Evolutionary conservation across 345 rosid genomes (phyloP).

Genomic region (Eucalyptus urophylla): DNA sequence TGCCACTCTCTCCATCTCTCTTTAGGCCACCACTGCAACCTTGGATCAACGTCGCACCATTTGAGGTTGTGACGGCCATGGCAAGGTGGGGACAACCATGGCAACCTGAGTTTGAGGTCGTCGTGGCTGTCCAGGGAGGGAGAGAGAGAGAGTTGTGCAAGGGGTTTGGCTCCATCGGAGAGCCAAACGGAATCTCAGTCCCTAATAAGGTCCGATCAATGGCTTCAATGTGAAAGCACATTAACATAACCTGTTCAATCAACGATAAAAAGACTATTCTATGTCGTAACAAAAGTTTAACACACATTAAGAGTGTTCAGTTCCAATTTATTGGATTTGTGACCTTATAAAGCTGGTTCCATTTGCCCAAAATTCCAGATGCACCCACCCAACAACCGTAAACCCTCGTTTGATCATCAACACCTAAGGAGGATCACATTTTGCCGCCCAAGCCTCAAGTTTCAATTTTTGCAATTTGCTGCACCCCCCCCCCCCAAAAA

Average conservation of each 20-base stretch:
- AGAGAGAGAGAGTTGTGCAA: neutral
- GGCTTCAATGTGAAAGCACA: neutral
- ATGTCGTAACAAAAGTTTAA: neutral
- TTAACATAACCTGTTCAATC: neutral
- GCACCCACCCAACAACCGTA: neutral
- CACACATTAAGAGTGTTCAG: neutral
- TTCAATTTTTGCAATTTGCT: neutral
- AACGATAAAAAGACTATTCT: neutral
- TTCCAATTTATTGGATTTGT: neutral
- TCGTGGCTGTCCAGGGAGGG: neutral
- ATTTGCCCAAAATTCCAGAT: neutral
- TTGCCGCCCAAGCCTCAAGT: neutral
- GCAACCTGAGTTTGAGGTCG: neutral
- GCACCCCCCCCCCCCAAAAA: too few relatives aligned
- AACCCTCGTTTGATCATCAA: neutral
- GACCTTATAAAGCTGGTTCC: neutral
- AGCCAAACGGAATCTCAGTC: neutral
- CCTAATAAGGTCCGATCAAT: neutral
- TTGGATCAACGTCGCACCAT: neutral
- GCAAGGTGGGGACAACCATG: neutral
- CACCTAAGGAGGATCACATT: neutral
- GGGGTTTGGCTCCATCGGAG: neutral
- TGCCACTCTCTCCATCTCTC: neutral
- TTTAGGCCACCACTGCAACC: neutral
- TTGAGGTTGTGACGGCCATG: neutral